phyloP scores from a whole-genome alignment of 192 early-diverging fungal genomes.

The Dissophora globulifera region DNA sequence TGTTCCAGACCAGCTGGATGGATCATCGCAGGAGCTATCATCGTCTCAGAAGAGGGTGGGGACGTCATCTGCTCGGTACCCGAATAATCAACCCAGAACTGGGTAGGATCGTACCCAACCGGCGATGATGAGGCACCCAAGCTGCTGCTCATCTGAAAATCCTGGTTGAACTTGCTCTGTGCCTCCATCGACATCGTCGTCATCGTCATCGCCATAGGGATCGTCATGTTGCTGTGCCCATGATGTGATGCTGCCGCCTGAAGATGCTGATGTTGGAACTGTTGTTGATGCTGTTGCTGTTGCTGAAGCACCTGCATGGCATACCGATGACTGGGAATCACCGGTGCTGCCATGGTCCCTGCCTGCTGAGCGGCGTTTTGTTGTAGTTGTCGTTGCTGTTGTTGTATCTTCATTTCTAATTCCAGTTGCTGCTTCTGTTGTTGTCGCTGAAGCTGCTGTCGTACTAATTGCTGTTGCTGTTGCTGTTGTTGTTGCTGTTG shows the following conservation, averaged over 20 bases:
- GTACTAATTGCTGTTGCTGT: conserved; percentile 33
- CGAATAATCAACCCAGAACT: conserved; percentile 47
- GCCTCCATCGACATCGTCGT: conserved; percentile 31
- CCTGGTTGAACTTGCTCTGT: conserved; percentile 37
- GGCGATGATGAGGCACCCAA: not conserved
- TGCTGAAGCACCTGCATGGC: conserved; percentile 44
- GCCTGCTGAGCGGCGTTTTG: no score
- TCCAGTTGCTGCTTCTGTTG: conserved; percentile 40
- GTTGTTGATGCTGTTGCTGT: conserved; percentile 32
- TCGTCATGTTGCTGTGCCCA: not conserved
- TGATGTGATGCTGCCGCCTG: conserved; percentile 3
- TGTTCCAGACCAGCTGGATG: conserved; percentile 28
- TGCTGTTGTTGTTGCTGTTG: conserved; percentile 45
- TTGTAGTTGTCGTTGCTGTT: not conserved
- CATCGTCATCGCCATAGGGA: conserved; percentile 43
- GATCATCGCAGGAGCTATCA: not conserved
- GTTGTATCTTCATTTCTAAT: conserved; percentile 25
- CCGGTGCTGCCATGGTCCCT: conserved; percentile 36
- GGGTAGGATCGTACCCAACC: conserved; percentile 35
- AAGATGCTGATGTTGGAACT: conserved; percentile 15
- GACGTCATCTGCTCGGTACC: not conserved
- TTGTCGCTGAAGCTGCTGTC: conserved; percentile 44
- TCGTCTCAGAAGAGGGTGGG: no score
- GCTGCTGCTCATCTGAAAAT: conserved; percentile 12
- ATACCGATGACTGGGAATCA: conserved; percentile 49